Evolutionary conservation across 192 early-diverging fungal genomes (phyloP).

Genomic region (Backusella psychrophila): DNA sequence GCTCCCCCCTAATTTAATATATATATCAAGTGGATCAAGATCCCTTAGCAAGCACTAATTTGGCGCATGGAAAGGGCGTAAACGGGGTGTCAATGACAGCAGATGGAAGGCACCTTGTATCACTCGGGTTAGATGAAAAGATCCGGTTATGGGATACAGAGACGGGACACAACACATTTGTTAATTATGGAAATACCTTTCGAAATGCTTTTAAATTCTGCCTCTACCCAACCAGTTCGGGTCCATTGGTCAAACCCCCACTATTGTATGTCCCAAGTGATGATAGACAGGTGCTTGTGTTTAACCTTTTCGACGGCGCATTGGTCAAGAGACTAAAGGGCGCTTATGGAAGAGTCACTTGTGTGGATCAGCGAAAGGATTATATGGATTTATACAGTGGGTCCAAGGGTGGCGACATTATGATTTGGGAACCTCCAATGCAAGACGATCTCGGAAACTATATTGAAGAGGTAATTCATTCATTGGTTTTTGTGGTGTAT

Average conservation of each 20-base stretch:
- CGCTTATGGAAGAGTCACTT: constrained; percentile 5
- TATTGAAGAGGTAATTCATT: neutral
- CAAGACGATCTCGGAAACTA: neutral
- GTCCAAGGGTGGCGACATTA: neutral
- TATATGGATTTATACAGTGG: constrained; percentile 9
- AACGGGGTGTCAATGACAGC: constrained; percentile 67
- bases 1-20: neutral
- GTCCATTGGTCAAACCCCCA: constrained; percentile 2
- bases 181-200: constrained; percentile 38
- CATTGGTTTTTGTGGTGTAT: neutral
- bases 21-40: neutral
- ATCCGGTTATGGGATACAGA: constrained; percentile 67
- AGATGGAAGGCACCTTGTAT: constrained; percentile 59
- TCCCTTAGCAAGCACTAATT: constrained; percentile 34
- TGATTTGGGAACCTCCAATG: constrained; percentile 8
- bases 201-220: constrained; percentile 39
- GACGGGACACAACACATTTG: constrained; percentile 53
- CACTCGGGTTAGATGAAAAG: constrained; percentile 55
- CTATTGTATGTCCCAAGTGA: constrained; percentile 8
- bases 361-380: neutral
- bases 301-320: neutral
- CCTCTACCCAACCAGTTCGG: constrained; percentile 23
- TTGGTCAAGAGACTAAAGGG: constrained; percentile 1
- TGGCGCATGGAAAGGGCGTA: constrained; percentile 56
- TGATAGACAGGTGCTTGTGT: constrained; percentile 49